These are phyloP conservation scores for Pichia sorboxylosa DNA, from an alignment of 1,139 yeast species.

Conservation along the genomic window DNA sequence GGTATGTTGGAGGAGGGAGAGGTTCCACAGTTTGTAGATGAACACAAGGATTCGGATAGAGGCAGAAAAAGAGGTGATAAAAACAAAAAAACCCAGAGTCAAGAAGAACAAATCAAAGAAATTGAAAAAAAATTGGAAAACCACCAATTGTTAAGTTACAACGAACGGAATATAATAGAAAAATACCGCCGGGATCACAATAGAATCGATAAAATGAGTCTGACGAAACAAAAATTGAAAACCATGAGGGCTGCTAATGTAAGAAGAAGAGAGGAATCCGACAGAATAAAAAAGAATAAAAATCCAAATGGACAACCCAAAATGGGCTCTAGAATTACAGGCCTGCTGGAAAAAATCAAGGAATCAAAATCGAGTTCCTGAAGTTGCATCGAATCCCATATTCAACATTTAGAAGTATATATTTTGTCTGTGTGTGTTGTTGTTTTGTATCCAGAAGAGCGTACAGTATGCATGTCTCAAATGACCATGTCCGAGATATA, in stretches of 20 bases:
- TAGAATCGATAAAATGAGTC: conserved; percentile 21
- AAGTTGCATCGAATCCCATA: too few relatives aligned
- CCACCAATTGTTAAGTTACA: conserved; percentile 19
- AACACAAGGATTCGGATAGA: conserved; percentile 12
- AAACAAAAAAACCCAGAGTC: too few relatives aligned
- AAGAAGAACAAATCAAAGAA: conserved; percentile 3
- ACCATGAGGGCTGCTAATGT: conserved; percentile 16
- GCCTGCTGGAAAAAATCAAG: conserved; percentile 66
- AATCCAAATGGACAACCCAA: conserved; percentile 77
- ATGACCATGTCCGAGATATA: too few relatives aligned
- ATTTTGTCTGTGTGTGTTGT: too few relatives aligned
- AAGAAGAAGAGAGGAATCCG: conserved; percentile 24
- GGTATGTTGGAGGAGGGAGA: too few relatives aligned
- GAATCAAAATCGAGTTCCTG: too few relatives aligned
- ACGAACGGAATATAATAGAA: conserved; percentile 23
- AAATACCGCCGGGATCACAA: conserved; percentile 21
- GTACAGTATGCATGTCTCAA: too few relatives aligned
- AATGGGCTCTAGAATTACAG: conserved; percentile 82
- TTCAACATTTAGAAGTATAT: too few relatives aligned
- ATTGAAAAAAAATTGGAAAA: conserved; percentile 13
- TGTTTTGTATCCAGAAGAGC: too few relatives aligned
- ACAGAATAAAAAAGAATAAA: conserved; percentile 37
- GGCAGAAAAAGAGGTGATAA: conserved; percentile 15
- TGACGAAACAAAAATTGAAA: conserved; percentile 16
- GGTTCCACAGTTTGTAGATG: conserved; percentile 26